Conservation (phyloP, 257 asterid species). For the Solanum corneliomulleri region DNA sequence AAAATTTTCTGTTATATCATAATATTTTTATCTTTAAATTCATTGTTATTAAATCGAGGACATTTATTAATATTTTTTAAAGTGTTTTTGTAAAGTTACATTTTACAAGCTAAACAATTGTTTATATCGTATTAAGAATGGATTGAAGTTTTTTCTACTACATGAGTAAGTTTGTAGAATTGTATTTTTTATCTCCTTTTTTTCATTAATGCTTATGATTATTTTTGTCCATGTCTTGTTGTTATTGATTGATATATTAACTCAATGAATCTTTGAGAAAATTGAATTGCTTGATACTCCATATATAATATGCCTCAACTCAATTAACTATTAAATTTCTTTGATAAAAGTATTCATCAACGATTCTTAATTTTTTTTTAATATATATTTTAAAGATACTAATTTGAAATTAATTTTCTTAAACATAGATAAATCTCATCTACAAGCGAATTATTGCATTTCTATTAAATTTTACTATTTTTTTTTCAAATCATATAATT, state of each 20-base stretch:
- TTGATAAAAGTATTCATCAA: not conserved
- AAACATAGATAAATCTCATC: not conserved
- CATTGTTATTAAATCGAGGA: accelerated
- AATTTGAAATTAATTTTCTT: not conserved
- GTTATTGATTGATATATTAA: not conserved
- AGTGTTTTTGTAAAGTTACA: not conserved
- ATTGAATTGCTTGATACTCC: not conserved
- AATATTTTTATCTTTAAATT: not conserved
- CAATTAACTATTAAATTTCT: not conserved
- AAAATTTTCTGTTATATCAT: too few relatives aligned
- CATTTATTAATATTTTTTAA: not conserved
- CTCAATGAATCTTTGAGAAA: not conserved
- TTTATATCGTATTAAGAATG: not conserved
- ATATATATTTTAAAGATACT: too few relatives aligned
- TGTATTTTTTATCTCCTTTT: not conserved
- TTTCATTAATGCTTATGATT: not conserved
- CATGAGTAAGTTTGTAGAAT: not conserved
- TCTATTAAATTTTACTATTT: not conserved
- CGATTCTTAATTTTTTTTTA: too few relatives aligned
- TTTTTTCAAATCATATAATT: not conserved
- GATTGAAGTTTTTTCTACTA: not conserved
- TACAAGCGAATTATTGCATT: not conserved
- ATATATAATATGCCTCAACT: not conserved
- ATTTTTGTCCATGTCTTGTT: not conserved
- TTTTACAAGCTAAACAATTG: not conserved